A percentile compares a stretch with the other conserved stretches of the same genome.
phyloP scores from a whole-genome alignment of 176 grass and related monocot species.

The Paspalum vaginatum region DNA sequence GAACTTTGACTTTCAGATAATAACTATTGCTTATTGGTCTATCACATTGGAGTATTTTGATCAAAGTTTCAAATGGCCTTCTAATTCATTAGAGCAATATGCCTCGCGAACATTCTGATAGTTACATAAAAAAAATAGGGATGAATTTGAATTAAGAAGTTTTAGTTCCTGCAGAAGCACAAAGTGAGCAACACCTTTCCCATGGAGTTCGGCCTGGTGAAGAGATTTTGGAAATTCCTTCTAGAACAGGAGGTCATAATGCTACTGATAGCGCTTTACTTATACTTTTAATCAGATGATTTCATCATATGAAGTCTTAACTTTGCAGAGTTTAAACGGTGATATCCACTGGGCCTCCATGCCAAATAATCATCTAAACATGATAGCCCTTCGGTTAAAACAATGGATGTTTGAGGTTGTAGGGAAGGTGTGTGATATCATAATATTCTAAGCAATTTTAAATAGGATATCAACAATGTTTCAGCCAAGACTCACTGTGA shows the following conservation, averaged over 20 bases:
- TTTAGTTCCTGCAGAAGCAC: conserved; percentile 63
- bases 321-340: conserved; percentile 79
- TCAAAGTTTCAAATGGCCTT: conserved; percentile 6
- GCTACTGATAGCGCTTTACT: conserved; percentile 28
- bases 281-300: conserved; percentile 25
- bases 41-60: not conserved
- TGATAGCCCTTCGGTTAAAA: conserved; percentile 67
- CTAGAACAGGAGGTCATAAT: conserved; percentile 71
- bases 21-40: not conserved
- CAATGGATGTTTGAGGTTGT: conserved; percentile 73
- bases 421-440: conserved; percentile 66
- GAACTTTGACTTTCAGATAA: conserved; percentile 16
- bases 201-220: conserved; percentile 72
- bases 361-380: conserved; percentile 70
- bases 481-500: conserved; percentile 23
- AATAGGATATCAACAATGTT: not conserved
- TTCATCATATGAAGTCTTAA: not conserved
- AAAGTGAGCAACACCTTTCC: conserved; percentile 75
- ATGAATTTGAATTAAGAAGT: conserved; percentile 36
- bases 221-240: conserved; percentile 94
- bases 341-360: conserved; percentile 78
- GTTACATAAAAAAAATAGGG: not conserved
- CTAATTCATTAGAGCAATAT: conserved; percentile 11
- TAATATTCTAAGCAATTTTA: not conserved
- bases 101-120: not conserved